Conservation (phyloP, 768 basidiomycete species). For the Boletus coccyginus region DNA sequence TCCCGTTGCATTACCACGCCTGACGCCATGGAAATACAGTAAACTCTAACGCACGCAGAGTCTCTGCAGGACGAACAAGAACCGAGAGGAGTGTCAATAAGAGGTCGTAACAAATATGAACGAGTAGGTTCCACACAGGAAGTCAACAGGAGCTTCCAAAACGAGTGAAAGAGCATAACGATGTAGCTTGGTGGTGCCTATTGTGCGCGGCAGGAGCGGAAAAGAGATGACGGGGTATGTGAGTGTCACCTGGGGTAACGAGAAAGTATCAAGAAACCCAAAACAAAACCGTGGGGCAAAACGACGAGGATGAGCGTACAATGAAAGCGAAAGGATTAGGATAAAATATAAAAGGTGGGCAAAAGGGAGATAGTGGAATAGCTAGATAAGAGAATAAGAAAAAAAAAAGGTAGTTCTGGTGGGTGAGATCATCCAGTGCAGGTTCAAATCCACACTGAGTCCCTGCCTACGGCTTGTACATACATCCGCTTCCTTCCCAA, state of each 20-base stretch:
- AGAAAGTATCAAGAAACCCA: conserved; percentile 11
- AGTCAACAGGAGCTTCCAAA: conserved; percentile 15
- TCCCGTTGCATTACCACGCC: conserved; percentile 2
- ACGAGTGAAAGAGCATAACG: conserved; percentile 27
- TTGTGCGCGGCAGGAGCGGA: conserved; percentile 19
- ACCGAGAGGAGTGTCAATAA: conserved; percentile 17
- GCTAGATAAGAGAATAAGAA: conserved; percentile 34
- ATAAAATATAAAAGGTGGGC: conserved; percentile 20
- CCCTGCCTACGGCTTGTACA: conserved; percentile 11
- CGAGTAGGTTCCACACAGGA: conserved; percentile 8
- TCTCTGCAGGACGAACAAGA: conserved; percentile 14
- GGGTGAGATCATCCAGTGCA: conserved; percentile 21
- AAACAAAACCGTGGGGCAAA: conserved; percentile 17
- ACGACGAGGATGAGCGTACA: conserved; percentile 18
- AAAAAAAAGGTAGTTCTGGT: conserved; percentile 18
- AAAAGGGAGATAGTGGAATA: conserved; percentile 20
- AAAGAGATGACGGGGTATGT: conserved; percentile 21
- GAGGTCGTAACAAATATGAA: conserved; percentile 20
- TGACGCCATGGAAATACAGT: conserved; percentile 20
- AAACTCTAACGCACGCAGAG: conserved; percentile 8
- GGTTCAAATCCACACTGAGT: conserved; percentile 15
- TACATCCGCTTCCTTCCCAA: conserved; percentile 5
- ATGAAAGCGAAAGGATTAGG: conserved; percentile 25
- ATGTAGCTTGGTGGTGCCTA: conserved; percentile 20
- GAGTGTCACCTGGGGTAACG: conserved; percentile 21